Evolutionary conservation across 371 early-diverging fungal genomes (phyloP), one percentile per base, ranked within the genome.

Genomic region (Circinella minor): DNA sequence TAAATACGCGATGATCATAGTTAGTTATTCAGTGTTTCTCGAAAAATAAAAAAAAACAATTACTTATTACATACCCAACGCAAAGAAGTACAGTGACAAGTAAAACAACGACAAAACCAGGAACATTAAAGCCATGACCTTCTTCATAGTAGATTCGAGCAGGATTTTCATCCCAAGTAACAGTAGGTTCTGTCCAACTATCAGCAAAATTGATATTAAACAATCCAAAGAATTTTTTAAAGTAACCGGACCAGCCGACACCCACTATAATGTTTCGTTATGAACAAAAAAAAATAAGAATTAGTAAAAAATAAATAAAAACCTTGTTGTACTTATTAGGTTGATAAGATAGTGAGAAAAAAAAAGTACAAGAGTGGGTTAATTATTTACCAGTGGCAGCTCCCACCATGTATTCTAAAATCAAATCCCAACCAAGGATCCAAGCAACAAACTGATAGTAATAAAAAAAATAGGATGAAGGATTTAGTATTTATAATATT

Each of bases 391-490:
- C 91, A 1, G 93, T 89, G 6, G 93, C 89, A 36, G 93, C 87
- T 14, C 92, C 92, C 8, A 93, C 88, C 82, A 91, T 80, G 73
- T 93, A 94, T 80, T 95, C 95, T 38, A 95, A 81, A 15, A 92
- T 89, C 46, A 94, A 77, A 77, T 93, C 89, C 95, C 95, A 95
- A 27, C 93, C 94, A 69, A 95, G 89, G 37, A 88, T 89, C 93
- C 93, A 95, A 3, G 88, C 94, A 27, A 92, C 74, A 51, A 93
- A 80, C 81, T 79, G 65, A 36, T 36, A 43, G 43, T 9, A 43
- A 27, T 27, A 43, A 43, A 43, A 43, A 43, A 43, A 43, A 43
- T n/a, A n/a, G 3, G 9, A 49, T 34, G 54, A 6, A 37, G 11
- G 43, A 43, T 6, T 9, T 9, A 43, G 11, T 43, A 11, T 43